A percentile compares a stretch with the other conserved stretches of the same genome.
Evolutionary conservation across 2,329 filamentous ascomycete genomes (phyloP).

Genomic region (Sclerotinia borealis): DNA sequence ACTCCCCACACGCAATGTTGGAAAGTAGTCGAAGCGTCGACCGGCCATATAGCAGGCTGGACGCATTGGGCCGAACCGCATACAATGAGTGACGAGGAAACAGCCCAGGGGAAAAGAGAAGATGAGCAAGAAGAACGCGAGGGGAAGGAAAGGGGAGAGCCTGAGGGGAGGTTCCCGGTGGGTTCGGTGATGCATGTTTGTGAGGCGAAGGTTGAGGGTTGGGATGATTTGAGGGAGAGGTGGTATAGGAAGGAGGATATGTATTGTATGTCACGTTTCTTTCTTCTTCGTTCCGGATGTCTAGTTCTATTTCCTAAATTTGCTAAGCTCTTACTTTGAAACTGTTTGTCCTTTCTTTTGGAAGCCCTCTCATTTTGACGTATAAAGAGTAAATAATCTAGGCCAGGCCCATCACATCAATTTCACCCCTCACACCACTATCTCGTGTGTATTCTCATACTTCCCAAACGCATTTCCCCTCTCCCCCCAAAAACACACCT

Average conservation of each 20-base stretch:
- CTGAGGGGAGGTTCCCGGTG: slow-evolving; percentile 25
- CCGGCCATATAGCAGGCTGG: slow-evolving; percentile 32
- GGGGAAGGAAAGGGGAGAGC: not conserved
- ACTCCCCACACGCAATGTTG: slow-evolving; percentile 32
- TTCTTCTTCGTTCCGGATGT: rapidly evolving
- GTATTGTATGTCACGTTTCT: slow-evolving; percentile 31
- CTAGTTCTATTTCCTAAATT: not conserved
- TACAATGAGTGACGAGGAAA: not conserved
- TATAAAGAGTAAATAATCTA: not conserved
- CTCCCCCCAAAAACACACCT: too few relatives aligned
- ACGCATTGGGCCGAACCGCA: slow-evolving; percentile 19
- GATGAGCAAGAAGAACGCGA: not conserved
- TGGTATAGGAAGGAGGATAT: slow-evolving; percentile 31
- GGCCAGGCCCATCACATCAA: not conserved
- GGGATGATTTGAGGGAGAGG: slow-evolving; percentile 28
- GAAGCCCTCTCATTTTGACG: not conserved
- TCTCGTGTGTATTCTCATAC: too few relatives aligned
- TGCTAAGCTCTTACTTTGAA: not conserved
- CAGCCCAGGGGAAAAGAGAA: not conserved
- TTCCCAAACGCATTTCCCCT: too few relatives aligned
- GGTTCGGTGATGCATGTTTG: slow-evolving; percentile 31
- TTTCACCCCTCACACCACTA: not conserved
- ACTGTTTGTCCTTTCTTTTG: too few relatives aligned
- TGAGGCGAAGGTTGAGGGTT: slow-evolving; percentile 29
- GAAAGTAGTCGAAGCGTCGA: slow-evolving; percentile 31